These are phyloP conservation scores for Xylaria acuta DNA, from an alignment of 495 filamentous ascomycete genomes.

Conservation along the genomic window DNA sequence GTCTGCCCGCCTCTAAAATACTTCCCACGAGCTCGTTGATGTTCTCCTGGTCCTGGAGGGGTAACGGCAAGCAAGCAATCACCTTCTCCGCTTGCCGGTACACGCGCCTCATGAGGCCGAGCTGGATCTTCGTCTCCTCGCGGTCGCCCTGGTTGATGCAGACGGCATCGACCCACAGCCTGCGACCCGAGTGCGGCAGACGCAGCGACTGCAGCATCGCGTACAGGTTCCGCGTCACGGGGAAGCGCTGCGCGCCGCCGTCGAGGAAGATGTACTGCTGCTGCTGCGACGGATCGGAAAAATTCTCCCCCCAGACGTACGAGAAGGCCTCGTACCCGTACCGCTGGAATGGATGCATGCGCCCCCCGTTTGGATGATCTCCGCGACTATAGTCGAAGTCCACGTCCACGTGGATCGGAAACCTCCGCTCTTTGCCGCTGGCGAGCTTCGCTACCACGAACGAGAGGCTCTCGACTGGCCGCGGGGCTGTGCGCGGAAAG, in stretches of 20 bases:
- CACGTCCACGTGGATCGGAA: not conserved
- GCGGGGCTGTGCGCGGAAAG: not conserved
- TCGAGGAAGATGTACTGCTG: slow-evolving; percentile 19
- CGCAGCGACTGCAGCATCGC: not conserved
- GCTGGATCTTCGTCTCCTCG: slow-evolving; percentile 22
- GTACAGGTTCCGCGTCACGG: not conserved
- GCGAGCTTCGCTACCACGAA: not conserved
- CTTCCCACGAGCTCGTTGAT: not conserved
- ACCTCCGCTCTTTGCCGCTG: not conserved
- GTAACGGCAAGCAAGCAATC: not conserved
- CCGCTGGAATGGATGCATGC: not conserved
- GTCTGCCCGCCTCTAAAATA: not conserved
- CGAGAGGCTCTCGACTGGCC: not conserved
- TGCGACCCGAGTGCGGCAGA: not conserved
- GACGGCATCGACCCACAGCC: slow-evolving; percentile 30
- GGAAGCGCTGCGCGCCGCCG: not conserved
- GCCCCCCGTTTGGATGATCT: not conserved
- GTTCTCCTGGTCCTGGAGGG: not conserved
- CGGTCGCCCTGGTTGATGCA: slow-evolving; percentile 32
- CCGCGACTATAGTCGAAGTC: not conserved
- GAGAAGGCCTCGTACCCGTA: slow-evolving; percentile 33
- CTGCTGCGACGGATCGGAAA: no score
- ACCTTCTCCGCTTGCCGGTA: slow-evolving; percentile 21
- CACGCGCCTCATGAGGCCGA: slow-evolving; percentile 28
- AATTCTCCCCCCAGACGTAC: slow-evolving; percentile 28